phyloP scores from a whole-genome alignment of 2,329 filamentous ascomycete species.

The Escovopsis weberi region DNA sequence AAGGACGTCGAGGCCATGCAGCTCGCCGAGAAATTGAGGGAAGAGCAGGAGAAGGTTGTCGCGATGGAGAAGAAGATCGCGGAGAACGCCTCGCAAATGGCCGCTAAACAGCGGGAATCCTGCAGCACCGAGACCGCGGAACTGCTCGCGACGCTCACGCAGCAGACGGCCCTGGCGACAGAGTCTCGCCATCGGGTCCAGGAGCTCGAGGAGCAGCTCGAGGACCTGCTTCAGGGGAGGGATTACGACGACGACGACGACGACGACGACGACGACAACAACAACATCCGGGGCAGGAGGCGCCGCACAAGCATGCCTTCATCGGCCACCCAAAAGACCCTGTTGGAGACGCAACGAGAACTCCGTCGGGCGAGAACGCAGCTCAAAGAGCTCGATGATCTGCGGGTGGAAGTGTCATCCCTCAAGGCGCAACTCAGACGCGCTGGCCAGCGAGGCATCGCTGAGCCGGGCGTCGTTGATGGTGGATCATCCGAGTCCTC shows the following conservation, averaged over 20 bases:
- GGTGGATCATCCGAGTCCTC: slow-evolving; percentile 9
- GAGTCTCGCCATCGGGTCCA: slow-evolving; percentile 46
- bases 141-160: slow-evolving; percentile 37
- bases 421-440: slow-evolving; percentile 36
- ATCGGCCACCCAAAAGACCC: slow-evolving; percentile 34
- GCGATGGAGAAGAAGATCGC: slow-evolving; percentile 49
- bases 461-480: slow-evolving; percentile 19
- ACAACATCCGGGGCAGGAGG: slow-evolving; percentile 7
- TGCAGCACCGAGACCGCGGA: slow-evolving; percentile 30
- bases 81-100: slow-evolving; percentile 44
- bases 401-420: slow-evolving; percentile 38
- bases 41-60: slow-evolving; percentile 51
- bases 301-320: slow-evolving; percentile 26
- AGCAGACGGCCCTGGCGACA: slow-evolving; percentile 41
- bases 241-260: slow-evolving; percentile 16
- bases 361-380: slow-evolving; percentile 39
- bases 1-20: slow-evolving; percentile 60
- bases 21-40: slow-evolving; percentile 48
- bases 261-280: slow-evolving; percentile 8
- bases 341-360: slow-evolving; percentile 39
- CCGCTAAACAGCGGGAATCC: slow-evolving; percentile 15
- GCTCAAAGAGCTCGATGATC: slow-evolving; percentile 33
- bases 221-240: slow-evolving; percentile 23
- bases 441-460: slow-evolving; percentile 19
- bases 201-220: slow-evolving; percentile 39